phyloP scores from a whole-genome alignment of 2,329 filamentous ascomycete genomes.

The Penicillium sp. region DNA sequence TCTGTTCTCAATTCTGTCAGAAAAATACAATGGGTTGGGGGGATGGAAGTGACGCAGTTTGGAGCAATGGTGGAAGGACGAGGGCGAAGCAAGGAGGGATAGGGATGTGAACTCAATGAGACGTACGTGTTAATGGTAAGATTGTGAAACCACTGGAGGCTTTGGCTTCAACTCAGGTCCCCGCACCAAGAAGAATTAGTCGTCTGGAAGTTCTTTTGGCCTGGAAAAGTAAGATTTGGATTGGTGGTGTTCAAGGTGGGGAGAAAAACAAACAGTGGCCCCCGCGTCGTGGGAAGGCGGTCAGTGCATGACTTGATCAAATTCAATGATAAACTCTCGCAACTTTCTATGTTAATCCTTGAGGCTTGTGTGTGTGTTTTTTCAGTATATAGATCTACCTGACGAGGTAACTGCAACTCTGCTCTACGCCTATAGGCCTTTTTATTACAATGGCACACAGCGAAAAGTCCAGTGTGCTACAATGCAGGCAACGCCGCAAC shows the following conservation, averaged over 20 bases:
- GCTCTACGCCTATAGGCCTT: too few species aligned
- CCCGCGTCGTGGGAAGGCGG: slow-evolving; percentile 20
- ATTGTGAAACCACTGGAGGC: neutral
- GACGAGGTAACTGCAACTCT: too few species aligned
- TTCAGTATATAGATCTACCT: too few species aligned
- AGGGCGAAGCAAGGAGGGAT: slow-evolving; percentile 15
- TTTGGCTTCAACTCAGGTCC: slow-evolving; percentile 8
- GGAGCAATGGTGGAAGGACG: slow-evolving; percentile 7
- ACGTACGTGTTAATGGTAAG: slow-evolving; percentile 2
- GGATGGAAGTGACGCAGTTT: slow-evolving; percentile 6
- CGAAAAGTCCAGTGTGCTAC: neutral
- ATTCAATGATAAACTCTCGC: neutral
- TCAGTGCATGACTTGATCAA: neutral
- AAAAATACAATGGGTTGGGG: neutral
- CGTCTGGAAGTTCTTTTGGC: neutral
- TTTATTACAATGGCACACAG: too few species aligned
- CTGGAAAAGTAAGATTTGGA: neutral
- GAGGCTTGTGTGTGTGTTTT: too few species aligned
- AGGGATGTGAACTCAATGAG: neutral
- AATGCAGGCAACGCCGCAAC: neutral
- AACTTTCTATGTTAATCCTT: neutral
- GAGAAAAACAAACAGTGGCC: slow-evolving; percentile 39
- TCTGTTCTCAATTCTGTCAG: slow-evolving; percentile 1
- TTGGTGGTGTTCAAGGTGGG: slow-evolving; percentile 23
- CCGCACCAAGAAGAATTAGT: neutral